Percentiles rank a stretch among this genome's conserved stretches.
phyloP scores from a whole-genome alignment of 176 grass and related monocot species.

The Triticum aestivum region IWGSC_CS_RefSeq_v2.1 NC_057797.1:694251414-694251913 shows the following conservation, averaged over 20 bases:
- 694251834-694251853: conserved; percentile 6
- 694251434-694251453: too few species aligned
- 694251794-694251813: neutral
- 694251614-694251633: conserved; percentile 27
- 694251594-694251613: conserved; percentile 16
- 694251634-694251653: neutral
- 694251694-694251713: neutral
- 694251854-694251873: neutral
- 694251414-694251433: too few species aligned
- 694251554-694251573: conserved; percentile 1
- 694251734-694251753: neutral
- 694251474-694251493: too few species aligned
- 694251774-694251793: neutral
- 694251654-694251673: neutral
- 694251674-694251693: neutral
- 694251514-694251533: too few species aligned
- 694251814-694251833: conserved; percentile 9
- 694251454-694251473: too few species aligned
- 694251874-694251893: neutral
- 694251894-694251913: neutral
- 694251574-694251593: neutral
- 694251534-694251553: neutral
- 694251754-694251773: neutral
- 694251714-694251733: neutral
- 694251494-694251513: too few species aligned